These are phyloP conservation scores for Ormosia semicastrata DNA, from an alignment of 306 rosid species.

Conservation along the genomic window DNA sequence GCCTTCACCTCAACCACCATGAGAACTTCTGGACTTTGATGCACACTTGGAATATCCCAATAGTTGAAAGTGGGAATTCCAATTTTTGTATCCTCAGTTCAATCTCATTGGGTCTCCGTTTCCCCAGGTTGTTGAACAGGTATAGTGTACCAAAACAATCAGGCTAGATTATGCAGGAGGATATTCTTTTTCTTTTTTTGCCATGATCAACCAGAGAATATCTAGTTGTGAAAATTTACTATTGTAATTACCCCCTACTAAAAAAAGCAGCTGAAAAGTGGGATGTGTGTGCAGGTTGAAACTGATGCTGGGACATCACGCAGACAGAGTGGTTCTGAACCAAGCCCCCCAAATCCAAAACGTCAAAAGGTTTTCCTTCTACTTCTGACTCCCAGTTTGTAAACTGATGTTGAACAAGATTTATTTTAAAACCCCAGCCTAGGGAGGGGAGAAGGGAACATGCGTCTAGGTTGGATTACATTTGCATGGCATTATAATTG, in stretches of 20 bases:
- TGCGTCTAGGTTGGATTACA: background rate
- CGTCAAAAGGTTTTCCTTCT: constrained; percentile 72
- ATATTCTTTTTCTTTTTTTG: background rate
- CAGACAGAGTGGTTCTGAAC: constrained; percentile 46
- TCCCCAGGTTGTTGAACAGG: background rate
- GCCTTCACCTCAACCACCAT: background rate
- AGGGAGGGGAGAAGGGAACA: background rate
- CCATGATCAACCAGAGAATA: background rate
- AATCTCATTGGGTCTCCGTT: background rate
- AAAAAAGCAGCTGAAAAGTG: constrained; percentile 18
- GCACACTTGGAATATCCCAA: constrained; percentile 14
- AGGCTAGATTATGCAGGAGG: background rate
- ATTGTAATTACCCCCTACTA: background rate
- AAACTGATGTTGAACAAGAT: constrained; percentile 1
- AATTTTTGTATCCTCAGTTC: constrained; percentile 9
- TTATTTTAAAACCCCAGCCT: background rate
- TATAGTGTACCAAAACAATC: background rate
- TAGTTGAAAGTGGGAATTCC: constrained; percentile 1
- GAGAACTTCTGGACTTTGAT: constrained; percentile 13
- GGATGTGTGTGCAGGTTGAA: constrained; percentile 41
- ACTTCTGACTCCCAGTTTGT: background rate
- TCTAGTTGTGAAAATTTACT: background rate
- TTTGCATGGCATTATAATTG: background rate
- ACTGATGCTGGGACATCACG: constrained; percentile 62
- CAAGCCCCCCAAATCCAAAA: constrained; percentile 63